Base-by-base conservation (phyloP, 495 filamentous ascomycete genomes). In the Penicillium atrosanguineum region DNA sequence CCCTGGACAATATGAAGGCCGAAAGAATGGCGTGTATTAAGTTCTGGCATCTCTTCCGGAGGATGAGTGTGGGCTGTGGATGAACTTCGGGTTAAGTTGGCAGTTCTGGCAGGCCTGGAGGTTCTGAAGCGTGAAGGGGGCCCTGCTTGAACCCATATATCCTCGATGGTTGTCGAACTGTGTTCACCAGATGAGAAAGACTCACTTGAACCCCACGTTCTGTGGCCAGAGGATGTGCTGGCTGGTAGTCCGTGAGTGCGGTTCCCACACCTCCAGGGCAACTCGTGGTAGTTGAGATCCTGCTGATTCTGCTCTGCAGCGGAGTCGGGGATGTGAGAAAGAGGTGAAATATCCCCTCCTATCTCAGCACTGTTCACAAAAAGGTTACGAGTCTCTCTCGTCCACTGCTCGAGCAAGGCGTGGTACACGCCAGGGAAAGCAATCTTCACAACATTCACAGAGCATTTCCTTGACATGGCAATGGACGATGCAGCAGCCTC, bases 391-490 rank as follows among this genome's bases (percentile, higher is more conserved):
- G 39, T n/a, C 4, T 62, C 56, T n/a, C 40, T 45, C 6, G 11
- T 15, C 55, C 60, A 66, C 34, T 67, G 60, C 18, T 67, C 53
- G 0, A 64, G 23, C 12, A 61, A 21, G 12, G 52, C 63, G 16
- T 54, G 57, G 18, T 67, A 59, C 0, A 64, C 8, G 19, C 61
- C 61, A 11, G 63, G 63, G n/a, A 64, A 67, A 11, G 61, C 61
- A 28, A 67, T 48, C 31, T 21, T 16, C 7, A 61, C 58, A 18
- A 61, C 58, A n/a, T 59, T 50, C 18, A 40, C 53, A 28, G 61
- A 53, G 15, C 46, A 26, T 39, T 53, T 41, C 23, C 23, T 15
- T 3, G 46, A 48, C 15, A 34, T 23, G 26, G 39, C 14, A 42
- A 36, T 41, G 18, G 19, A 23, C 20, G 46, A 50, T 23, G 12